Percentiles rank a stretch among this genome's conserved stretches.
Evolutionary conservation across 805 yeast genomes (phyloP).

Genomic region (Clavispora carvajalis): DNA sequence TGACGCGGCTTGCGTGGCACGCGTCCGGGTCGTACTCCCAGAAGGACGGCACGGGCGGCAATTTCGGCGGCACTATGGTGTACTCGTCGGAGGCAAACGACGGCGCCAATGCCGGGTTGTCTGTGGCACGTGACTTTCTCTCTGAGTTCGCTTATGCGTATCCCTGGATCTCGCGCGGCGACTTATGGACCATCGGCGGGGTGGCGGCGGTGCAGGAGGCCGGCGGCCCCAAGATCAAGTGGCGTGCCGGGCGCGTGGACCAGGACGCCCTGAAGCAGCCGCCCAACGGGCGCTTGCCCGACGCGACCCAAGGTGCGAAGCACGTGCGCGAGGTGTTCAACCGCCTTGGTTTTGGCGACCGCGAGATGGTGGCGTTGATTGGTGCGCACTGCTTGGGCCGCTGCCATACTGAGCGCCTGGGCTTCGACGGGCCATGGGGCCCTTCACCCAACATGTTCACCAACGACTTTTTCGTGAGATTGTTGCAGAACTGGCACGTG

Average conservation of each 20-base stretch:
- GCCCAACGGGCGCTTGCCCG: conserved; percentile 47
- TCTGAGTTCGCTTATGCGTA: conserved; percentile 49
- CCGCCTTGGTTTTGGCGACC: conserved; percentile 41
- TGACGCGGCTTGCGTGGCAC: conserved; percentile 38
- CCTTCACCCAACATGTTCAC: conserved; percentile 36
- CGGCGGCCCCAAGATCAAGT: conserved; percentile 58
- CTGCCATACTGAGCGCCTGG: conserved; percentile 34
- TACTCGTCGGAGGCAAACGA: conserved; percentile 49
- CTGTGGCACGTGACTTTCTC: conserved; percentile 50
- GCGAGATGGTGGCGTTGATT: conserved; percentile 37
- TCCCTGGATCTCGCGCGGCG: conserved; percentile 62
- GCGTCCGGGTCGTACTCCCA: conserved; percentile 28
- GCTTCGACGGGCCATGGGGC: conserved; percentile 40
- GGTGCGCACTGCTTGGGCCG: conserved; percentile 41
- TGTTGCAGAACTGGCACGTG: conserved; percentile 51
- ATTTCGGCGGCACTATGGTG: conserved; percentile 35
- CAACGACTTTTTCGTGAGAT: conserved; percentile 34
- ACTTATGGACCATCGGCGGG: conserved; percentile 71
- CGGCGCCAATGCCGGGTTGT: conserved; percentile 47
- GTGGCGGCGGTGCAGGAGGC: conserved; percentile 57
- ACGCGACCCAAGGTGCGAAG: conserved; percentile 39
- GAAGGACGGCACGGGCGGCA: conserved; percentile 27
- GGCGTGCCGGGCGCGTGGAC: conserved; percentile 51
- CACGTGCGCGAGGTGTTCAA: conserved; percentile 43
- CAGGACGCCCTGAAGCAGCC: conserved; percentile 25